Evolutionary conservation across 306 rosid species (phyloP), one percentile per base, ranked within the genome.

Genomic region (Prunus mume): DNA sequence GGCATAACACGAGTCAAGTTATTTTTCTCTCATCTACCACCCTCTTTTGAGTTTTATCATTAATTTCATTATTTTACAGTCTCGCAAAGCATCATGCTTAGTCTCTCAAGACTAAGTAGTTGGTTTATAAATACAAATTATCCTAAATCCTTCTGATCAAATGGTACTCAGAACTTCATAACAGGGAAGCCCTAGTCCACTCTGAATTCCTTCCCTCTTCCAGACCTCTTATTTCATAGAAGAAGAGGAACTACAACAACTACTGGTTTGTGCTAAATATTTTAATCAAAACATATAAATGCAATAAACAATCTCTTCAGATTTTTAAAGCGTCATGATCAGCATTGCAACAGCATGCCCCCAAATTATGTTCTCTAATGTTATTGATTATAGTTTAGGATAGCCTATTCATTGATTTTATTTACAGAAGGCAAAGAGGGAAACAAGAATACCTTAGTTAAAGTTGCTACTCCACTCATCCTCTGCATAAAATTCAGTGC

Each of bases 381-480:
- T 2, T 69, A 38, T 22, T 34, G 14, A 65, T 45, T 25, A 25
- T 14, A 51, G 2, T 20, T 18, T 69, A 69, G 18, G 28, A 38
- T 4, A 25, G 18, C 50, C 12, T 14, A 64, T 4, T 14, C 64
- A 49, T 50, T 27, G 41, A 45, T 78, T 50, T 63, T 8, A 18
- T 3, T 15, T 8, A 3, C 15, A 70, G 46, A 70, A 64, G 60
- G 38, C 11, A 80, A 46, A 62, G 41, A 58, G 73, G 54, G 46
- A 78, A 76, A 72, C 34, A 81, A 66, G 2, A 43, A 20, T 75
- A 94, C 97, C 95, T 92, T 92, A 24, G 96, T 90, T 60, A 90
- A 83, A 82, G 98, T 92, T 72, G 98, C 98, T 79, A 94, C 90
- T 80, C 97, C 95, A 79, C 98, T 94, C 98, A 94, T 90, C 84